Evolutionary conservation across 2,329 filamentous ascomycete species (phyloP), one percentile per base, ranked within the genome.

Genomic region (Geosmithia flava): DNA sequence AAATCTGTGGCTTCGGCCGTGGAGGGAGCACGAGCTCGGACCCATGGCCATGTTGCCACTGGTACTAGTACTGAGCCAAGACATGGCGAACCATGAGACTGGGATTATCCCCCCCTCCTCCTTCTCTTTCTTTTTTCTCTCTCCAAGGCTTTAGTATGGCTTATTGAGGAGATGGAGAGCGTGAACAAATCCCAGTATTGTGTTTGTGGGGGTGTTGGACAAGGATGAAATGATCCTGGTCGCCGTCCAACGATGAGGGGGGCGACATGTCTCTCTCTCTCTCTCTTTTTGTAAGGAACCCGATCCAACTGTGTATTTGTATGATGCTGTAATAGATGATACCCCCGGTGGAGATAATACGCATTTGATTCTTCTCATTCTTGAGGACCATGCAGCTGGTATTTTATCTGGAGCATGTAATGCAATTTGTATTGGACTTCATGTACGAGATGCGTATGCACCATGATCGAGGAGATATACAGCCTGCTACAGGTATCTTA

Each of bases 1-100:
- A 62, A 67, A 27, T 71, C 69, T 47, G 64, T 78, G 13, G 33
- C 48, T 27, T 50, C 42, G 49, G 58, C 56, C 2, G 52, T 58
- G 42, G 49, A 48, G 30, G 19, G 43, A 10, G 20, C 41, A 37
- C 47, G 33, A 37, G 33, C 33, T 37, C 33, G 33, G 33, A 13
- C 33, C 33, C 33, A 37, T 37, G 33, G 6, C 33, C 33, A 37
- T 37, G 33, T 37, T 11, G 33, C 33, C 33, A 37, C 23, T 27
- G 23, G 4, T 27, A 37, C 23, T 27, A 8, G 4, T 27, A 5
- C 33, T 11, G 33, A 37, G n/a, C 8, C 42, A 20, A 43, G 20
- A 43, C 19, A 20, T 20, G 42, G n/a, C 16, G n/a, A 23, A 17
- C 41, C 41, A 42, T 23, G 41, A 42, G 20, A 42, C 7, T 23